A percentile compares a stretch with the other conserved stretches of the same genome.
Conservation (phyloP, 2,329 filamentous ascomycete genomes). For the Pseudovirgaria hyperparasitica region DNA sequence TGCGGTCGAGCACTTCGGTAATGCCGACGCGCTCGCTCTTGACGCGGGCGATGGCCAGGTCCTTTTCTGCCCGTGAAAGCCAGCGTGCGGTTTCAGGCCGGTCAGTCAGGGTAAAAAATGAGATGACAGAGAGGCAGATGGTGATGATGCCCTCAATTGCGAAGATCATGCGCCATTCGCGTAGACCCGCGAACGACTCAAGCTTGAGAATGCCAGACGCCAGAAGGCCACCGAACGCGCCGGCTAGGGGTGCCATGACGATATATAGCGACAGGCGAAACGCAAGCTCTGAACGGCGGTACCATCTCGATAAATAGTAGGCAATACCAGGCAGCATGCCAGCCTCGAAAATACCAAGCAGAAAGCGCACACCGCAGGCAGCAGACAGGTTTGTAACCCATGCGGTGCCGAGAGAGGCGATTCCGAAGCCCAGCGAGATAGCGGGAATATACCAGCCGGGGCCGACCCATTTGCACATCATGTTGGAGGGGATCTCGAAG, state of each 20-base stretch:
- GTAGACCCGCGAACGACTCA: constrained; percentile 42
- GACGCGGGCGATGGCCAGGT: constrained; percentile 51
- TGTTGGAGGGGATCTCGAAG: constrained; percentile 57
- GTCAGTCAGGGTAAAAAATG: constrained; percentile 55
- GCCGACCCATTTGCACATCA: constrained; percentile 57
- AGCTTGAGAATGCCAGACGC: constrained; percentile 49
- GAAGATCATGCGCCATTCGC: constrained; percentile 58
- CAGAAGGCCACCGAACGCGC: constrained; percentile 58
- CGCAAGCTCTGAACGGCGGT: constrained; percentile 53
- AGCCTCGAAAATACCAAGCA: constrained; percentile 55
- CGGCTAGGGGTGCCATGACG: constrained; percentile 56
- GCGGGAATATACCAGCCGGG: constrained; percentile 59
- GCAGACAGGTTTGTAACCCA: constrained; percentile 45
- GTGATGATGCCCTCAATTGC: constrained; percentile 58
- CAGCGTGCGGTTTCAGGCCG: constrained; percentile 54
- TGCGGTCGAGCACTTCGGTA: constrained; percentile 50
- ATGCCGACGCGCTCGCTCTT: constrained; percentile 54
- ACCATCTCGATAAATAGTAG: constrained; percentile 63
- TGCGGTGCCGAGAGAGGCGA: constrained; percentile 49
- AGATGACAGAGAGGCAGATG: constrained; percentile 42
- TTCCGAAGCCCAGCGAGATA: constrained; percentile 49
- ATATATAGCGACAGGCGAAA: constrained; percentile 58
- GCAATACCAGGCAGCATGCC: constrained; percentile 64
- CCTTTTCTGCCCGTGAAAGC: constrained; percentile 53
- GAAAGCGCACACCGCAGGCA: constrained; percentile 50